Conservation (phyloP, 495 filamentous ascomycete species). For the Annulohypoxylon moriforme region DNA sequence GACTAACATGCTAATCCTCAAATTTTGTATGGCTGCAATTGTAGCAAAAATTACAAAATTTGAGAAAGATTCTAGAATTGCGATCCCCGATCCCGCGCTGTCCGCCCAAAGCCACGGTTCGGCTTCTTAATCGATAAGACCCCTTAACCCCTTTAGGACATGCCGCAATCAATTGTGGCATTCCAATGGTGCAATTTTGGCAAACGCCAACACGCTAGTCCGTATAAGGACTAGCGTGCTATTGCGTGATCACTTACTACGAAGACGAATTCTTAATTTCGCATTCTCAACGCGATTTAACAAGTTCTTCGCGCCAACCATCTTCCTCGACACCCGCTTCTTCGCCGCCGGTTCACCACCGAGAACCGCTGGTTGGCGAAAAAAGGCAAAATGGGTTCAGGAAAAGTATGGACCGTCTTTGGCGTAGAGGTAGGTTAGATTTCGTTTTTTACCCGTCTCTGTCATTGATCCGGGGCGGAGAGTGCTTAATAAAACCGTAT, state of each 20-base stretch:
- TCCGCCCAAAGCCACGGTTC: not conserved
- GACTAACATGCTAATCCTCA: not conserved
- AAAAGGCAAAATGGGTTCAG: conserved; percentile 32
- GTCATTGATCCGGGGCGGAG: not conserved
- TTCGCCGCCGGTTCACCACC: conserved; percentile 40
- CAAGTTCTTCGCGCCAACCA: conserved; percentile 27
- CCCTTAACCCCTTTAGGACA: conserved; percentile 18
- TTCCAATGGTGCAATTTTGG: conserved; percentile 32
- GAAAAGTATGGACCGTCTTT: conserved; percentile 42
- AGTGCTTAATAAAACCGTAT: conserved; percentile 21
- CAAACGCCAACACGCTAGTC: conserved; percentile 18
- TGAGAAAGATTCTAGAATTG: not conserved
- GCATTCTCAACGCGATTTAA: conserved; percentile 35
- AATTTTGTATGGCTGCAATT: not conserved
- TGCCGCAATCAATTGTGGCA: conserved; percentile 20
- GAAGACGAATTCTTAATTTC: conserved; percentile 43
- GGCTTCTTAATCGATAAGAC: conserved; percentile 7
- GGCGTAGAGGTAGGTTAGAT: conserved; percentile 42
- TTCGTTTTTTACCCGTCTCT: conserved; percentile 17
- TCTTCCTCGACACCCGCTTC: conserved; percentile 38
- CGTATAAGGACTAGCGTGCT: conserved; percentile 2
- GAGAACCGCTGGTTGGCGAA: conserved; percentile 40
- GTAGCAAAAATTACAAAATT: not conserved
- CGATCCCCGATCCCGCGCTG: not conserved
- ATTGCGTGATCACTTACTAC: conserved; percentile 42